A percentile compares a stretch with the other conserved stretches of the same genome.
These are phyloP conservation scores for Tubosaeta sp. DNA, from an alignment of 768 basidiomycete species.

Conservation along the genomic window DNA sequence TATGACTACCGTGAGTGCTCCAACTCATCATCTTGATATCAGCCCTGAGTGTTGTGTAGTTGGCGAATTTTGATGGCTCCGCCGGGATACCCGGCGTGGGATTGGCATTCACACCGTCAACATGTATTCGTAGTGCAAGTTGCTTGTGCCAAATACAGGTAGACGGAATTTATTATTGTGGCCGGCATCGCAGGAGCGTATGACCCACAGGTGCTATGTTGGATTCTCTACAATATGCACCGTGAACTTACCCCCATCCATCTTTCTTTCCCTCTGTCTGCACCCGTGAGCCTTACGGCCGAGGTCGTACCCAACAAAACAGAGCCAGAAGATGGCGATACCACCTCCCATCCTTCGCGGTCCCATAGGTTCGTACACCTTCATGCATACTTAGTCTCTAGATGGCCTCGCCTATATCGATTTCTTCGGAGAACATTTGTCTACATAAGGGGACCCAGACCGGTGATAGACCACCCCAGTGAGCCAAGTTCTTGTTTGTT, in stretches of 20 bases:
- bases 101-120: not conserved
- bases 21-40: not conserved
- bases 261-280: conserved; percentile 11
- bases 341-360: not conserved
- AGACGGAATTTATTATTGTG: not conserved
- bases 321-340: conserved; percentile 1
- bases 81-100: not conserved
- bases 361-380: conserved; percentile 6
- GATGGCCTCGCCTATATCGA: conserved; percentile 19
- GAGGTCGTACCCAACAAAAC: conserved; percentile 3
- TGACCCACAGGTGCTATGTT: not conserved
- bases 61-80: conserved; percentile 10
- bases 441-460: conserved; percentile 59
- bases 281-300: conserved; percentile 5
- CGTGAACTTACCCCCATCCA: not conserved
- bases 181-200: not conserved
- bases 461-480: conserved; percentile 50
- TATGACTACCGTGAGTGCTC: conserved; percentile 63
- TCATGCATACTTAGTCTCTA: conserved; percentile 2
- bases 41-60: conserved; percentile 18
- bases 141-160: not conserved
- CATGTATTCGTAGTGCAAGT: not conserved
- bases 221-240: conserved; percentile 9
- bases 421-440: conserved; percentile 4
- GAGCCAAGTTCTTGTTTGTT: not conserved